Conservation (phyloP, 2,329 filamentous ascomycete genomes). For the Emergomyces orientalis region DNA sequence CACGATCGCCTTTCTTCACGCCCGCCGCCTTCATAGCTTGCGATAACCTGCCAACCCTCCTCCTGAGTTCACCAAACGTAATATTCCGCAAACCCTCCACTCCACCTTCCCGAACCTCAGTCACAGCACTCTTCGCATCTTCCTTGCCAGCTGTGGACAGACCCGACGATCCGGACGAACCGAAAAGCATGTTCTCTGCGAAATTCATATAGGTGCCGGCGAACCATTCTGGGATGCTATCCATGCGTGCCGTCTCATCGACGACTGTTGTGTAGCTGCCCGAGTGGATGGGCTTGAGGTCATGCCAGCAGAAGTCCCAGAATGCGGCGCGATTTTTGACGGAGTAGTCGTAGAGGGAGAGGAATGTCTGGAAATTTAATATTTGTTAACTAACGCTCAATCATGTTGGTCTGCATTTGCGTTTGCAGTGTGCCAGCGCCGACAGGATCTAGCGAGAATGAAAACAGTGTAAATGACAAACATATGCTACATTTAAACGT, state of each 20-base stretch:
- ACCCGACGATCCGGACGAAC: constrained; percentile 29
- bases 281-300: constrained; percentile 52
- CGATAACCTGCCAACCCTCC: constrained; percentile 49
- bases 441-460: neutral
- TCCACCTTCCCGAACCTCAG: constrained; percentile 46
- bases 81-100: constrained; percentile 38
- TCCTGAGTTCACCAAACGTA: constrained; percentile 59
- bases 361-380: constrained; percentile 46
- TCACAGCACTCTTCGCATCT: constrained; percentile 60
- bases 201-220: constrained; percentile 64
- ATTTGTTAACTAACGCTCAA: neutral
- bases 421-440: neutral
- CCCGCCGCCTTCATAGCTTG: constrained; percentile 59
- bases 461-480: neutral
- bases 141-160: constrained; percentile 55
- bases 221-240: constrained; percentile 68
- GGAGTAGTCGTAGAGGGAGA: constrained; percentile 63
- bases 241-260: constrained; percentile 61
- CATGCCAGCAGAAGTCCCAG: constrained; percentile 55
- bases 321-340: constrained; percentile 53
- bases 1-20: constrained; percentile 59
- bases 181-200: constrained; percentile 70
- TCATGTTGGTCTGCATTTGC: neutral
- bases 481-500: neutral
- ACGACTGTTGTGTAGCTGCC: constrained; percentile 53